Percentiles rank a stretch among this genome's conserved stretches.
These are phyloP conservation scores for Pseudocercospora macadamiae DNA, from an alignment of 2,329 filamentous ascomycete genomes.

Conservation along the genomic window DNA sequence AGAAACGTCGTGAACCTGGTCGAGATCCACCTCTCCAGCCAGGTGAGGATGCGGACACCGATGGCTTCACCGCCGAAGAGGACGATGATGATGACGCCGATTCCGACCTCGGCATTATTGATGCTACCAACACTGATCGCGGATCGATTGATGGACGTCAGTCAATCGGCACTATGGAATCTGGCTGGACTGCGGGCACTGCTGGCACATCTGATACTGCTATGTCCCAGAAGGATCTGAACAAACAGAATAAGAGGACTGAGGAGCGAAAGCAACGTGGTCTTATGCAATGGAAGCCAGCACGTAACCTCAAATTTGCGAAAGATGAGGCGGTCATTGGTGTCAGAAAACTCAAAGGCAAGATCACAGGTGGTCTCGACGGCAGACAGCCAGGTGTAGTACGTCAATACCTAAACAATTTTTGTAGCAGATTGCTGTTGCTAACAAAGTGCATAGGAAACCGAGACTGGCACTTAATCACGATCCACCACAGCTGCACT, in stretches of 20 bases:
- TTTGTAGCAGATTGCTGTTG: not conserved
- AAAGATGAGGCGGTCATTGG: constrained; percentile 86
- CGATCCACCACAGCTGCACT: not conserved
- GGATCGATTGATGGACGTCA: constrained; percentile 29
- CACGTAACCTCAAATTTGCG: constrained; percentile 81
- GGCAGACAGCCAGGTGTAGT: constrained; percentile 83
- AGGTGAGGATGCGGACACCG: constrained; percentile 50
- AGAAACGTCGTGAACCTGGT: constrained; percentile 61
- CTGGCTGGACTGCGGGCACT: constrained; percentile 39
- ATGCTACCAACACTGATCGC: constrained; percentile 47
- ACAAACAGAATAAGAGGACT: constrained; percentile 66
- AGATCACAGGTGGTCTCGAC: constrained; percentile 69
- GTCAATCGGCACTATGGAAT: constrained; percentile 35
- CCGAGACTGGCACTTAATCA: constrained; percentile 25
- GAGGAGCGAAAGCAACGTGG: constrained; percentile 86
- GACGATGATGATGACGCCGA: constrained; percentile 38
- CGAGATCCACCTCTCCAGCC: constrained; percentile 53
- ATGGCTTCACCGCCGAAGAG: constrained; percentile 45
- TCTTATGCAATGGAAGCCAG: constrained; percentile 92
- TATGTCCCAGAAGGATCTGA: constrained; percentile 59
- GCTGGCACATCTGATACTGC: constrained; percentile 29
- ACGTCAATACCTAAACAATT: constrained; percentile 12
- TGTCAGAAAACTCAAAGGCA: constrained; percentile 72
- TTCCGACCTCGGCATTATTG: constrained; percentile 60
- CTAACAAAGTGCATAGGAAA: constrained; percentile 27